Conservation (phyloP, 345 rosid genomes). For the Euphorbia tirucalli region DNA sequence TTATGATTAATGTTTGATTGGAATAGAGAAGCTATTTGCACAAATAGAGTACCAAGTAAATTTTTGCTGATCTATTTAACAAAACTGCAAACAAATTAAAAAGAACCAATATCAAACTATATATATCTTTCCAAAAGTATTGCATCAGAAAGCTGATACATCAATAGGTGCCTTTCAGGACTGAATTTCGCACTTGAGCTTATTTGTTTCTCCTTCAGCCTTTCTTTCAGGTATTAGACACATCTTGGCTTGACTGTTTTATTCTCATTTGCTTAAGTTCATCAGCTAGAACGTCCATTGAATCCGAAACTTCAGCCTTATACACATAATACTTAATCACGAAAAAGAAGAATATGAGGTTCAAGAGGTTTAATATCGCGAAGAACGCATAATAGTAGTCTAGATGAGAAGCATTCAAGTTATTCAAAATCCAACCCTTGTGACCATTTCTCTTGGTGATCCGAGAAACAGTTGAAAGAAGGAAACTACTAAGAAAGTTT, state of each 20-base stretch:
- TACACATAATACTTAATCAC: constrained; percentile 57
- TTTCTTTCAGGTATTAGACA: not conserved
- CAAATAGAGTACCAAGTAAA: no score
- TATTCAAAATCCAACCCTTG: constrained; percentile 68
- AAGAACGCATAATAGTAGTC: constrained; percentile 75
- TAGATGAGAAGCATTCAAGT: constrained; percentile 69
- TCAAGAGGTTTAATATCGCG: constrained; percentile 50
- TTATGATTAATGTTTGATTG: no score
- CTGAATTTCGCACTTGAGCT: no score
- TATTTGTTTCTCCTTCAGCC: no score
- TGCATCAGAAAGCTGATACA: no score
- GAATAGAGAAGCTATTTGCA: no score
- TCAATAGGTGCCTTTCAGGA: no score
- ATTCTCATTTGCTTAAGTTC: constrained; percentile 39
- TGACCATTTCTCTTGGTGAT: constrained; percentile 52
- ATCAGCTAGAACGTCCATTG: constrained; percentile 46
- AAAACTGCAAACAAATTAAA: no score
- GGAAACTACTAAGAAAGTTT: constrained; percentile 69
- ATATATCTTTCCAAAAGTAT: no score
- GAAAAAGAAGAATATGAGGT: constrained; percentile 59
- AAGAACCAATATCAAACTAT: no score
- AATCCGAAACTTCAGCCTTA: constrained; percentile 61
- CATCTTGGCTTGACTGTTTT: constrained; percentile 21
- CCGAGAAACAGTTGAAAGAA: constrained; percentile 52
- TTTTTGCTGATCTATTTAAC: no score